Conservation (phyloP, 331 rosid species). For the Rhamnella rubrinervis region DNA sequence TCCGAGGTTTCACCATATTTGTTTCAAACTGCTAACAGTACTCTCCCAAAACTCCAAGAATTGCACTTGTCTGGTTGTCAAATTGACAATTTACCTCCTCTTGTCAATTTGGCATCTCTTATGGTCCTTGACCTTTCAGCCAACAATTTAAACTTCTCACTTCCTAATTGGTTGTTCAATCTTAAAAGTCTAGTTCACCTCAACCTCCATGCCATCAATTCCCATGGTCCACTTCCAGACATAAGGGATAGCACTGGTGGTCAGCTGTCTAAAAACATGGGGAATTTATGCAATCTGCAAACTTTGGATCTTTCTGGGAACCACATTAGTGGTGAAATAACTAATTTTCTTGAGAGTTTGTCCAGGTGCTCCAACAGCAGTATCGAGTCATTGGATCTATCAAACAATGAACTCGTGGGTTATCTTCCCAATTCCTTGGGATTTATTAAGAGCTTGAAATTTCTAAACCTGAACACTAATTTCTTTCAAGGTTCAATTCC, state of each 20-base stretch:
- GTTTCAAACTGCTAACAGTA: neutral
- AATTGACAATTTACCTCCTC: neutral
- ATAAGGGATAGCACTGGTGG: neutral
- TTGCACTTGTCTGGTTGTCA: neutral
- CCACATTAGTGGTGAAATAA: neutral
- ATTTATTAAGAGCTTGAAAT: neutral
- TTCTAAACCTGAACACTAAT: fast-evolving
- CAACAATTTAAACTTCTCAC: neutral
- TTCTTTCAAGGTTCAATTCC: neutral
- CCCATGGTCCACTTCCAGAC: neutral
- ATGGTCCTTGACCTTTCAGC: neutral
- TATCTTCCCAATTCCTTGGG: neutral
- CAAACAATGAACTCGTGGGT: fast-evolving
- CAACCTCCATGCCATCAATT: fast-evolving
- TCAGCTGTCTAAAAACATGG: constrained; percentile 1
- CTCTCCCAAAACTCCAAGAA: constrained; percentile 12
- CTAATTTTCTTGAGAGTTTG: neutral
- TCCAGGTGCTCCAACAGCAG: neutral
- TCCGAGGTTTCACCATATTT: neutral
- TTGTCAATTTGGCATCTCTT: neutral
- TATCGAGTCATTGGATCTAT: neutral
- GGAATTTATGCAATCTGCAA: neutral
- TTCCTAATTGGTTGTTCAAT: neutral
- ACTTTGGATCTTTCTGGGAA: neutral
- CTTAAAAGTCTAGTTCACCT: neutral